Percentiles rank a stretch among this genome's conserved stretches.
Conservation (phyloP, 2,329 filamentous ascomycete species). For the Pseudogymnoascus sp. region DNA sequence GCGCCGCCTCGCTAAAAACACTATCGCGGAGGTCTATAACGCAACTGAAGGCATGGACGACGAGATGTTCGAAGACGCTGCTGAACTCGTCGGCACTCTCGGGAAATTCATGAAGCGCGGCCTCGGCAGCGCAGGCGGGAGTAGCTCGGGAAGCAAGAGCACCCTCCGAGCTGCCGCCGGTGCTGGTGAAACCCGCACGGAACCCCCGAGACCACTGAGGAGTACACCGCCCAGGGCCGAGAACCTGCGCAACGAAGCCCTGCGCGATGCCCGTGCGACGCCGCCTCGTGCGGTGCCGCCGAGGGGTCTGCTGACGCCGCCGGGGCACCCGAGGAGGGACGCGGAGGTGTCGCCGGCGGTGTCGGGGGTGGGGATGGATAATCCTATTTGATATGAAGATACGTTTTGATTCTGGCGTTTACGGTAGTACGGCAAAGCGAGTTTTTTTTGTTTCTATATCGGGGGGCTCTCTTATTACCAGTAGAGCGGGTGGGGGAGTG, state of each 20-base stretch:
- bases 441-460: background rate
- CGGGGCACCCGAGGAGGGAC: background rate
- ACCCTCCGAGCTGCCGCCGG: background rate
- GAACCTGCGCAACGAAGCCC: background rate
- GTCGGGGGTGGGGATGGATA: constrained; percentile 22
- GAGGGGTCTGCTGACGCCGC: constrained; percentile 1
- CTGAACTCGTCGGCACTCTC: constrained; percentile 75
- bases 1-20: constrained; percentile 67
- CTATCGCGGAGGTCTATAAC: constrained; percentile 85
- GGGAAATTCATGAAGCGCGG: constrained; percentile 84
- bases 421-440: background rate
- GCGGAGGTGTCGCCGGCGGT: constrained; percentile 7
- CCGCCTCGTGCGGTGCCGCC: background rate
- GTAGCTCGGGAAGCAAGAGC: constrained; percentile 10
- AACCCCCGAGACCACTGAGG: background rate
- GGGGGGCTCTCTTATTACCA: background rate
- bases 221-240: background rate
- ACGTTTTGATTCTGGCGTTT: constrained; percentile 2
- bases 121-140: constrained; percentile 7
- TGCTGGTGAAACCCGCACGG: too few species aligned
- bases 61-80: constrained; percentile 88
- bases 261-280: background rate
- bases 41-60: constrained; percentile 90
- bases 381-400: constrained; percentile 20
- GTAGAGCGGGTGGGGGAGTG: background rate